A percentile compares a stretch with the other conserved stretches of the same genome.
Evolutionary conservation across 2,329 filamentous ascomycete genomes (phyloP).

Genomic region (Cladosporium oxysporum): DNA sequence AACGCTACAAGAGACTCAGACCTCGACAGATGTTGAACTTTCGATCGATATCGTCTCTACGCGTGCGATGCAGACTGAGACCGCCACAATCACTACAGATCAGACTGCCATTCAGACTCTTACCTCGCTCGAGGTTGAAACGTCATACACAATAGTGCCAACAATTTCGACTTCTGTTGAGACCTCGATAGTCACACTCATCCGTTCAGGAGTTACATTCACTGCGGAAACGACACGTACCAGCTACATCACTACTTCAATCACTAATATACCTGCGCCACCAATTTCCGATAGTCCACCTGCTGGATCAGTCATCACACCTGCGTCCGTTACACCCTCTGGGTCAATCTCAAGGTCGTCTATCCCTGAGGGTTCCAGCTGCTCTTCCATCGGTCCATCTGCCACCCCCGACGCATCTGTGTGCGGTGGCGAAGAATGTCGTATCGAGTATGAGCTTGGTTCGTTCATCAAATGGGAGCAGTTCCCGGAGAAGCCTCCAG

Average conservation of each 20-base stretch:
- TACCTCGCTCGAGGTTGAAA: neutral
- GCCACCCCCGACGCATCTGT: constrained; percentile 15
- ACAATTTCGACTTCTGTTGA: neutral
- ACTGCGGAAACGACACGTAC: constrained; percentile 11
- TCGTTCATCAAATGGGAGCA: constrained; percentile 26
- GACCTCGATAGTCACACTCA: constrained; percentile 5
- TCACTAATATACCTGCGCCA: neutral
- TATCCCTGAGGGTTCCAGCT: neutral
- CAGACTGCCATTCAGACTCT: neutral
- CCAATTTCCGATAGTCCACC: neutral
- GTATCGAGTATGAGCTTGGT: constrained; percentile 25
- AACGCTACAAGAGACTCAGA: neutral
- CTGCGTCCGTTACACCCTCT: neutral
- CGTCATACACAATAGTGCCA: neutral
- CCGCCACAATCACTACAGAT: neutral
- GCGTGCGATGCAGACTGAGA: neutral
- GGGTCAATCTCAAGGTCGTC: neutral
- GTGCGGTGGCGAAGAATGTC: constrained; percentile 24
- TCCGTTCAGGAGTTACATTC: constrained; percentile 10
- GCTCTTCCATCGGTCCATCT: constrained; percentile 4
- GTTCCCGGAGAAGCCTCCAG: constrained; percentile 14
- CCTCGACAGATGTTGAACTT: neutral
- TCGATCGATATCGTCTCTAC: neutral
- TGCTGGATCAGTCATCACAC: neutral
- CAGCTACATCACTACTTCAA: neutral